Conservation (phyloP, 345 rosid species). For the Crucihimalaya himalaica region DNA sequence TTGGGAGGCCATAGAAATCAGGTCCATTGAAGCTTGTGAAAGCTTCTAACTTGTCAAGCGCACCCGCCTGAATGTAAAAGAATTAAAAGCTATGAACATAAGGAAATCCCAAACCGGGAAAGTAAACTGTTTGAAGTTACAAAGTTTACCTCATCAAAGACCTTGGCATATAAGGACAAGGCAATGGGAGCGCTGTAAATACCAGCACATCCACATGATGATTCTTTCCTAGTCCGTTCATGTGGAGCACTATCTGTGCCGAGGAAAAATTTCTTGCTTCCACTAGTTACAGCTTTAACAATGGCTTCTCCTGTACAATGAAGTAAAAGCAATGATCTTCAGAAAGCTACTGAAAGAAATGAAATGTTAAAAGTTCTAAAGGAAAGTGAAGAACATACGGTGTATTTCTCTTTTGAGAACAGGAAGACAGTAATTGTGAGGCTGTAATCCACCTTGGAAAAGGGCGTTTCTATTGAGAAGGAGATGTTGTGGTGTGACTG, state of each 20-base stretch:
- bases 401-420: constrained; percentile 93
- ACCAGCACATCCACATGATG: constrained; percentile 94
- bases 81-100: not conserved
- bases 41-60: constrained; percentile 88
- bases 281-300: constrained; percentile 88
- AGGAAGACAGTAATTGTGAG: constrained; percentile 93
- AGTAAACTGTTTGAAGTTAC: constrained; percentile 5
- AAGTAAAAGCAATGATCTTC: constrained; percentile 5
- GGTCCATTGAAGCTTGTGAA: constrained; percentile 96
- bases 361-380: not conserved
- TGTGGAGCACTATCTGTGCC: constrained; percentile 99
- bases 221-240: constrained; percentile 74
- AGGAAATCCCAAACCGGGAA: not conserved
- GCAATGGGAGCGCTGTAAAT: constrained; percentile 78
- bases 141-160: constrained; percentile 70
- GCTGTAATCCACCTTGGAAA: constrained; percentile 93
- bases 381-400: constrained; percentile 47
- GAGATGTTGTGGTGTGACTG: constrained; percentile 96
- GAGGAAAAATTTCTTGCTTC: constrained; percentile 81
- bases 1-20: constrained; percentile 91
- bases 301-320: constrained; percentile 72
- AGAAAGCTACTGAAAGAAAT: not conserved
- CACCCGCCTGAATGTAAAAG: constrained; percentile 61
- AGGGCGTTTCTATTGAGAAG: constrained; percentile 88
- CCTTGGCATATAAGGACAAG: constrained; percentile 68